Base-by-base conservation (phyloP, 139 green algal species). In the Chlamydomonas sphaeroides region DNA sequence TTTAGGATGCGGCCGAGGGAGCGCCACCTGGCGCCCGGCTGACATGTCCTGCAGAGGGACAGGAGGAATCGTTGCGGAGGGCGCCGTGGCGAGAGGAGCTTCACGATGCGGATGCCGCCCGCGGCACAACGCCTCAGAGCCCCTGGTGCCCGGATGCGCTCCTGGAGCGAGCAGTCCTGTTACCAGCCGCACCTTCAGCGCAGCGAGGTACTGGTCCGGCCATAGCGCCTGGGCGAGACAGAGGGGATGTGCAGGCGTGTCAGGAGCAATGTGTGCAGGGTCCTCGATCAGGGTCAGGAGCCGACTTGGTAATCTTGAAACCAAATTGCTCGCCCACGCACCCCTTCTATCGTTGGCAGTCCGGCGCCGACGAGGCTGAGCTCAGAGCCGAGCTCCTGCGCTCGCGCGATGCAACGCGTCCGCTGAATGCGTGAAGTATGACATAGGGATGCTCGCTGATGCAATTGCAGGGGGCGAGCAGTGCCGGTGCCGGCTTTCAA, bases 1-100 rank as follows among this genome's bases (percentile, higher is more conserved):
- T 84, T 93, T 93, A 35, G 89, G 87, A 68, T 93, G 89, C 49
- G 89, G 89, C 25, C 59, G n/a, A 0, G 89, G 89, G 38, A 91
- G 73, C 23, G 56, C n/a, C 45, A 93, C 85, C 20, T 67, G 20
- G 42, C 66, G n/a, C 18, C 70, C 77, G 3, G 30, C 8, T 8
- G 48, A 28, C 35, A 88, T 59, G 20, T 38, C 62, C 38, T 75
- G n/a, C 10, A 41, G 35, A 56, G 56, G 0, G 38, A 35, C 0
- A 32, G 17, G 38, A 72, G 39, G 33, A 10, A n/a, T 18, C 0
- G 11, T 5, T 23, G 25, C 1, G 6, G 6, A 39, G 67, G 28
- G 5, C 2, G 2, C 5, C 26, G 6, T 26, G 28, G 3, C 5
- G 26, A 26, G 6, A 65, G 28, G 26, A 26, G 51, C 14, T 3